A percentile compares a stretch with the other conserved stretches of the same genome.
phyloP scores from a whole-genome alignment of 345 rosid species.

The Bruguiera parviflora region DNA sequence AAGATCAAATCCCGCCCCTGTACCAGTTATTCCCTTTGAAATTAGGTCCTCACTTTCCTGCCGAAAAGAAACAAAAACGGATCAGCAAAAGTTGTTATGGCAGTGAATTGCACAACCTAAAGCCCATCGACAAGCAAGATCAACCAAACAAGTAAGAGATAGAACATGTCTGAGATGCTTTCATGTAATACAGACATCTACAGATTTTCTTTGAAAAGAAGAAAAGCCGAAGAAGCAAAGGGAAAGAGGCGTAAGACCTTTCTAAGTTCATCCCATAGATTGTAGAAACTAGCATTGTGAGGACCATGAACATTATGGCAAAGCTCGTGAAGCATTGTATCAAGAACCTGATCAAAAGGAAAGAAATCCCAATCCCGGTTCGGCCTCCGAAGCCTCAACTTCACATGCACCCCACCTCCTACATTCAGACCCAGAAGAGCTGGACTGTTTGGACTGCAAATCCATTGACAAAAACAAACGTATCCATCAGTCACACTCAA shows the following conservation, averaged over 20 bases:
- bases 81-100: background rate
- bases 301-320: constrained; percentile 85
- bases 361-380: constrained; percentile 61
- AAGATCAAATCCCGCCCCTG: constrained; percentile 71
- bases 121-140: background rate
- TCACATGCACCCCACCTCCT: constrained; percentile 61
- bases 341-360: constrained; percentile 67
- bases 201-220: background rate
- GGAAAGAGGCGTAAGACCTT: constrained; percentile 34
- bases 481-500: background rate
- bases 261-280: constrained; percentile 92
- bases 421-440: constrained; percentile 77
- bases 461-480: background rate
- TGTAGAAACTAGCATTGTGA: constrained; percentile 81
- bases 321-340: constrained; percentile 96
- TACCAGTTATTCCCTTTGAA: constrained; percentile 63
- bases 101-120: background rate
- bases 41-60: constrained; percentile 92
- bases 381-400: constrained; percentile 71
- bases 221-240: background rate
- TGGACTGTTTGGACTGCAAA: constrained; percentile 61
- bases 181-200: background rate
- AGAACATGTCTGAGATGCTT: background rate
- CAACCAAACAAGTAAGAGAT: background rate
- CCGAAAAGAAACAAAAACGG: constrained; percentile 5